These are phyloP conservation scores for Conticribra guillardii DNA, from an alignment of 108 stramenopile species.

Conservation along the genomic window DNA sequence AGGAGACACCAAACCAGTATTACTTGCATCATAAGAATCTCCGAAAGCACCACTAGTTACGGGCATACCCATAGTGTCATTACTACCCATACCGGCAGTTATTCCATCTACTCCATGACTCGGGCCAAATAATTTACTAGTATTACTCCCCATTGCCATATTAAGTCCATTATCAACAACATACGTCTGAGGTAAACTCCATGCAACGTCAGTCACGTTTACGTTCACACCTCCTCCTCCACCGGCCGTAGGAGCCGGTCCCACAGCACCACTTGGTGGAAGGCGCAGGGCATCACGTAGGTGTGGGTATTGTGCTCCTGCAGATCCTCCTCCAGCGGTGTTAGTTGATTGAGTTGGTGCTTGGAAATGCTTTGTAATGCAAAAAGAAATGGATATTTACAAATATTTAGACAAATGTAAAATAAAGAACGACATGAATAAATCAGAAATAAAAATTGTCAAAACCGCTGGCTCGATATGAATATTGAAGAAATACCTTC, in stretches of 20 bases:
- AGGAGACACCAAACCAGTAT: slow-evolving; percentile 14
- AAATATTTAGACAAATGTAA: neutral
- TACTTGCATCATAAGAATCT: neutral
- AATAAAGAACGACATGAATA: neutral
- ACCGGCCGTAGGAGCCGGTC: slow-evolving; percentile 32
- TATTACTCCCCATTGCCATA: too few species aligned
- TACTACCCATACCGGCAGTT: slow-evolving; percentile 4
- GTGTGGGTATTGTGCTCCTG: slow-evolving; percentile 40
- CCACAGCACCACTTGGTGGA: slow-evolving; percentile 10
- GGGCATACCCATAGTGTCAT: too few species aligned
- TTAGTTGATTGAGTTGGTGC: slow-evolving; percentile 35
- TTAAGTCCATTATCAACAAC: slow-evolving; percentile 24
- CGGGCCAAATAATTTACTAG: neutral
- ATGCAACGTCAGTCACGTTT: slow-evolving; percentile 76
- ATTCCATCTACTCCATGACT: neutral
- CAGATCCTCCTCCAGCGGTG: slow-evolving; percentile 2
- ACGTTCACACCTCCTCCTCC: slow-evolving; percentile 60
- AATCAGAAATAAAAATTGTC: neutral
- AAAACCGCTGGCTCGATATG: too few species aligned
- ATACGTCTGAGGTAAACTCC: slow-evolving; percentile 68
- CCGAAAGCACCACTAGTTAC: too few species aligned
- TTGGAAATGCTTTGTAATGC: slow-evolving; percentile 52
- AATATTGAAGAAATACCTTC: too few species aligned
- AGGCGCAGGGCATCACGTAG: slow-evolving; percentile 37
- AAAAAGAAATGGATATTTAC: too few species aligned